Conservation (phyloP, 2,329 filamentous ascomycete genomes). For the Sporothrix luriei region DNA sequence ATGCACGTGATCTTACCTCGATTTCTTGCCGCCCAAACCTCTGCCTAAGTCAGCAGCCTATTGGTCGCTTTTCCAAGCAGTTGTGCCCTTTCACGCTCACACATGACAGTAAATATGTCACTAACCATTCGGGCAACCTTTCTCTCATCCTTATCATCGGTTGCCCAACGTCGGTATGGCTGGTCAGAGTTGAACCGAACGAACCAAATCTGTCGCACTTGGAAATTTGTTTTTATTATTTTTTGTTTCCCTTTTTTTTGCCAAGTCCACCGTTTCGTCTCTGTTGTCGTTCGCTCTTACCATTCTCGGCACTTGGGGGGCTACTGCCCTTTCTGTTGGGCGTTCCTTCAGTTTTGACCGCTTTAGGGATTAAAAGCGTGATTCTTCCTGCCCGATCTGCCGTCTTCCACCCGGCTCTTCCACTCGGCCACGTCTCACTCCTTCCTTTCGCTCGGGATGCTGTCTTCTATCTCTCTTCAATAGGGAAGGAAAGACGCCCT, state of each 20-base stretch:
- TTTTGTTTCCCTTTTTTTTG: not conserved
- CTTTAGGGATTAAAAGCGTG: slow-evolving; percentile 16
- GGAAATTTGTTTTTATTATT: not conserved
- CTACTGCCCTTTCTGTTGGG: slow-evolving; percentile 18
- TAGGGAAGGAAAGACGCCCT: not conserved
- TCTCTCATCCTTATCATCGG: not conserved
- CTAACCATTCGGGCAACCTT: slow-evolving; percentile 20
- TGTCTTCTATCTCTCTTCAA: not conserved
- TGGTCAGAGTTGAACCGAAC: not conserved
- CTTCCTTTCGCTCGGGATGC: not conserved
- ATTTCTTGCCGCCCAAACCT: slow-evolving; percentile 20
- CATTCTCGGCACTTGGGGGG: not conserved
- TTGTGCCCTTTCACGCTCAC: not conserved
- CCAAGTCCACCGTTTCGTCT: not conserved
- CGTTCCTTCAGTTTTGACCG: slow-evolving; percentile 21
- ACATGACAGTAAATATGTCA: slow-evolving; percentile 6
- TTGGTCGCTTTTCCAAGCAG: not conserved
- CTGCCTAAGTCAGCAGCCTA: not conserved
- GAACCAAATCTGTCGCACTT: not conserved
- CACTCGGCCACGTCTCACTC: slow-evolving; percentile 12
- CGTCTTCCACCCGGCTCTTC: not conserved
- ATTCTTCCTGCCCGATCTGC: slow-evolving; percentile 24
- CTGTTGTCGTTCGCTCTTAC: slow-evolving; percentile 20
- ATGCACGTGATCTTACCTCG: slow-evolving; percentile 17
- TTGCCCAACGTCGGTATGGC: not conserved